Evolutionary conservation across 1,139 yeast species (phyloP).

Genomic region (Pichia sp.): DNA sequence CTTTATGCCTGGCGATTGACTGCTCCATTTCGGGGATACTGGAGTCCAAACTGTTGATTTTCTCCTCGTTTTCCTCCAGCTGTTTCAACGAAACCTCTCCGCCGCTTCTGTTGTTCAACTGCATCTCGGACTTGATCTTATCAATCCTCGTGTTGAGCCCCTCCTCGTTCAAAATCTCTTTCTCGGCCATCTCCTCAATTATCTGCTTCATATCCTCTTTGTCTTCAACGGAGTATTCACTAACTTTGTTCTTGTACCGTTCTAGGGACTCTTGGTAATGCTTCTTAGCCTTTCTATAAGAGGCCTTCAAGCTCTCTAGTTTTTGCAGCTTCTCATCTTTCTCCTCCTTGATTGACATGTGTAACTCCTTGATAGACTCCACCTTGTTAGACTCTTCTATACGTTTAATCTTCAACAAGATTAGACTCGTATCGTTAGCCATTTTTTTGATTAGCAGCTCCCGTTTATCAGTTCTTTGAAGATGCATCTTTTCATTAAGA

Average conservation of each 20-base stretch:
- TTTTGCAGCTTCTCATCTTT: constrained; percentile 32
- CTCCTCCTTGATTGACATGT: constrained; percentile 36
- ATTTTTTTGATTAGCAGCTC: constrained; percentile 17
- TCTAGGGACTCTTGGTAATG: constrained; percentile 41
- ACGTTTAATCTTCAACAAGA: constrained; percentile 16
- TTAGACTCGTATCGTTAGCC: constrained; percentile 16
- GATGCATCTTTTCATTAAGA: constrained; percentile 15
- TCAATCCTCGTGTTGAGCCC: constrained; percentile 34
- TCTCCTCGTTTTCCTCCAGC: constrained; percentile 34
- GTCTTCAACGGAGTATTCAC: constrained; percentile 41
- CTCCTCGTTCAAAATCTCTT: constrained; percentile 41
- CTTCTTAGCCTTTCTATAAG: constrained; percentile 29
- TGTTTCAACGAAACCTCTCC: constrained; percentile 37
- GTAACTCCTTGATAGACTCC: constrained; percentile 34
- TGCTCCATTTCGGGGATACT: constrained; percentile 36
- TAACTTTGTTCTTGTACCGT: constrained; percentile 36
- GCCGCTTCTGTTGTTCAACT: constrained; percentile 34
- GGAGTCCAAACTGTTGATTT: constrained; percentile 28
- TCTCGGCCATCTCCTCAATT: constrained; percentile 39
- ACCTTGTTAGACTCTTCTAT: constrained; percentile 39
- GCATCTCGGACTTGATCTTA: constrained; percentile 36
- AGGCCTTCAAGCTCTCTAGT: constrained; percentile 32
- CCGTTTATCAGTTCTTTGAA: constrained; percentile 10
- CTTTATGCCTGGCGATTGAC: constrained; percentile 32
- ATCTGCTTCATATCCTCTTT: constrained; percentile 40